These are phyloP conservation scores for Skeletonema tropicum DNA, from an alignment of 108 stramenopile species.

Conservation along the genomic window DNA sequence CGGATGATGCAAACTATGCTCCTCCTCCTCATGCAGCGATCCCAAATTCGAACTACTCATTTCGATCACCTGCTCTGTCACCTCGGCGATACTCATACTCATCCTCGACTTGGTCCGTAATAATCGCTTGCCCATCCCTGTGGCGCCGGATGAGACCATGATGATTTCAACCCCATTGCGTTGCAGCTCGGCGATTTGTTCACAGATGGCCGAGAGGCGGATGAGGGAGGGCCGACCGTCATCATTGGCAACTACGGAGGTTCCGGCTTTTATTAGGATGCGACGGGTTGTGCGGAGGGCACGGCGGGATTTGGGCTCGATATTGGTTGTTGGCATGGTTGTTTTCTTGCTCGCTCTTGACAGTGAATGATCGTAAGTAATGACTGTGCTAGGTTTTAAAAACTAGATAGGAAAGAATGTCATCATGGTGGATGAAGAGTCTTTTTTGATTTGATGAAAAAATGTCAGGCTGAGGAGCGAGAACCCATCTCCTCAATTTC, in stretches of 20 bases:
- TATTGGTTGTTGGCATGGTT: not conserved
- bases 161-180: conserved; percentile 76
- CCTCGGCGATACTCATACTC: conserved; percentile 70
- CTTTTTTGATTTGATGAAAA: no score
- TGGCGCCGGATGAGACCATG: conserved; percentile 81
- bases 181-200: conserved; percentile 87
- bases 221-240: conserved; percentile 88
- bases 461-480: no score
- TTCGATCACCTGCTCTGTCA: conserved; percentile 3
- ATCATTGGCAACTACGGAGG: conserved; percentile 90
- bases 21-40: conserved; percentile 11
- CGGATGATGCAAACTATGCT: not conserved
- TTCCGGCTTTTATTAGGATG: conserved; percentile 88
- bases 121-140: conserved; percentile 87
- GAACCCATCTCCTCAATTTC: not conserved
- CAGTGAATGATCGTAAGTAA: no score
- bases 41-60: not conserved
- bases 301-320: conserved; percentile 48
- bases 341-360: not conserved
- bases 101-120: conserved; percentile 69
- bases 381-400: no score
- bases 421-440: not conserved
- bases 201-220: conserved; percentile 87
- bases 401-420: not conserved
- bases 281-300: conserved; percentile 75